Conservation (phyloP, 75 land plant species). For the Adiantum capillusveneris region DNA sequence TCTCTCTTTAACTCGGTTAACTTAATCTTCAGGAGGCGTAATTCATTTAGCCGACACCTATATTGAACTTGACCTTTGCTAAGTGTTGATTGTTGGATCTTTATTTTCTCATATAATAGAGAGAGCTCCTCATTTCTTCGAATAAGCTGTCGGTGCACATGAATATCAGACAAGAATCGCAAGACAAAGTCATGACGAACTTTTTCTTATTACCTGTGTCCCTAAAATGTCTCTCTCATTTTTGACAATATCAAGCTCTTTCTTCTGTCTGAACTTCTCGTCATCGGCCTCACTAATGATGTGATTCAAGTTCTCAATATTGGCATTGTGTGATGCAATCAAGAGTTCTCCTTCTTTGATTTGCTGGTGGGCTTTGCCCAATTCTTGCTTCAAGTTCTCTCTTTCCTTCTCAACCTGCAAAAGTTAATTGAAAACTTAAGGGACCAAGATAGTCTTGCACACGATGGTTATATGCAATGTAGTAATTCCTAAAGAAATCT, state of each 20-base stretch:
- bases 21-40: slow-evolving; percentile 22
- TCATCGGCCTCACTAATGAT: slow-evolving; percentile 27
- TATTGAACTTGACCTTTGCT: slow-evolving; percentile 27
- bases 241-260: slow-evolving; percentile 26
- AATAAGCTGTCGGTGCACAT: slow-evolving; percentile 22
- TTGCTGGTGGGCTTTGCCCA: slow-evolving; percentile 11
- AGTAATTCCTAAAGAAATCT: too few relatives aligned
- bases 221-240: slow-evolving; percentile 24
- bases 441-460: too few relatives aligned
- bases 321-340: slow-evolving; percentile 13
- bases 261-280: slow-evolving; percentile 26
- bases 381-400: slow-evolving; percentile 20
- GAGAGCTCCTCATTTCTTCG: slow-evolving; percentile 19
- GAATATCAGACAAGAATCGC: too few relatives aligned
- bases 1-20: slow-evolving; percentile 27
- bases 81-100: slow-evolving; percentile 24
- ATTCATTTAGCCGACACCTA: slow-evolving; percentile 19
- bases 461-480: too few relatives aligned
- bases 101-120: slow-evolving; percentile 24
- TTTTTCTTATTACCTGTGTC: slow-evolving; percentile 16
- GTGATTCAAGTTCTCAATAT: slow-evolving; percentile 24
- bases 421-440: too few relatives aligned
- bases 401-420: slow-evolving; percentile 30
- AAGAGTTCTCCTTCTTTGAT: slow-evolving; percentile 16
- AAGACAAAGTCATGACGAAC: too few relatives aligned